These are phyloP conservation scores for Tolypocladium sp. DNA, from an alignment of 2,329 filamentous ascomycete species.

Conservation along the genomic window DNA sequence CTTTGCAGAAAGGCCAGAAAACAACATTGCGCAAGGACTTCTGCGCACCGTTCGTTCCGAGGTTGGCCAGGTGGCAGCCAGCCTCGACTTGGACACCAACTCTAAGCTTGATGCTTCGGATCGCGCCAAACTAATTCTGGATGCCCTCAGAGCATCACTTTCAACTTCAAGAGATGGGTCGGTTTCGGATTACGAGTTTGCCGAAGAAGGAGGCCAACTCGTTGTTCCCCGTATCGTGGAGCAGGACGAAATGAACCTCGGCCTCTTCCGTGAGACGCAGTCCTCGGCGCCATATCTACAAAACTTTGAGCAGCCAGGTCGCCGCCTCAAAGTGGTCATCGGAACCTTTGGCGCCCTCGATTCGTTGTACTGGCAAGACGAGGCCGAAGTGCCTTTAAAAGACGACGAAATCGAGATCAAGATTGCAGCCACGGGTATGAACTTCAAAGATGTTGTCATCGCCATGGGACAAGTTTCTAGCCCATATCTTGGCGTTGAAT, in stretches of 20 bases:
- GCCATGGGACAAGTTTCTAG: constrained; percentile 27
- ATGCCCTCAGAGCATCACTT: constrained; percentile 12
- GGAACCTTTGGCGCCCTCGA: constrained; percentile 27
- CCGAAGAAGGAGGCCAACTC: constrained; percentile 15
- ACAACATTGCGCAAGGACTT: constrained; percentile 36
- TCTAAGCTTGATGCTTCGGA: constrained; percentile 17
- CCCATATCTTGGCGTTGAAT: constrained; percentile 29
- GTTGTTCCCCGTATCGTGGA: constrained; percentile 18
- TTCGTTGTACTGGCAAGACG: constrained; percentile 29
- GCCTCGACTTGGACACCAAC: constrained; percentile 32
- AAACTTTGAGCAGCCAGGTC: constrained; percentile 28
- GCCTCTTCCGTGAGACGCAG: constrained; percentile 15
- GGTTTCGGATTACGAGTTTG: constrained; percentile 17
- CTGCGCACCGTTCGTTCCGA: constrained; percentile 37
- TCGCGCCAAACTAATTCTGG: constrained; percentile 21
- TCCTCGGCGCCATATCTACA: constrained; percentile 16
- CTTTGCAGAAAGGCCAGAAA: constrained; percentile 23
- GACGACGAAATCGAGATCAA: constrained; percentile 31
- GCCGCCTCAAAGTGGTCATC: constrained; percentile 26
- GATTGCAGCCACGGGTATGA: constrained; percentile 32
- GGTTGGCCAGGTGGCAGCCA: constrained; percentile 31
- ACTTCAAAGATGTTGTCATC: constrained; percentile 36
- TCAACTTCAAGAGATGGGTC: constrained; percentile 6
- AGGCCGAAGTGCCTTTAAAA: constrained; percentile 14
- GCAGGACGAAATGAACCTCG: constrained; percentile 14